These are phyloP conservation scores for Cryptococcus floricola DNA, from an alignment of 1,284 basidiomycete genomes.

Conservation along the genomic window DNA sequence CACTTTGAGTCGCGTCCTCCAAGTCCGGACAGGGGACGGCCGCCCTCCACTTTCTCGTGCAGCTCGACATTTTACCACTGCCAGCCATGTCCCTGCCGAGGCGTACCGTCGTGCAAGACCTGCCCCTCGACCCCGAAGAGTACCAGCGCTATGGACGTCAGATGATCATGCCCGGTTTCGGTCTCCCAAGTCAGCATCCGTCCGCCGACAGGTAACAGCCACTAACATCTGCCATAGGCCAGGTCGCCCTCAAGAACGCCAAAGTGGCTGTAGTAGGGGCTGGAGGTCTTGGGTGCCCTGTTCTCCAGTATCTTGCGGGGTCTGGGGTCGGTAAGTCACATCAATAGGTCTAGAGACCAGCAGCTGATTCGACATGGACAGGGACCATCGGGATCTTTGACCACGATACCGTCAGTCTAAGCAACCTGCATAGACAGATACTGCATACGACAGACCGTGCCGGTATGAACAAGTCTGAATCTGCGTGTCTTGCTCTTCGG, in stretches of 20 bases:
- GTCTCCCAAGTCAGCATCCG: slow-evolving; percentile 62
- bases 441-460: slow-evolving; percentile 76
- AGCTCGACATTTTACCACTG: not conserved
- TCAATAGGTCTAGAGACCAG: not conserved
- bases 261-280: slow-evolving; percentile 87
- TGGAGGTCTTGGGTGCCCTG: slow-evolving; percentile 93
- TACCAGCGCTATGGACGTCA: slow-evolving; percentile 92
- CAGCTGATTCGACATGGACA: slow-evolving; percentile 5
- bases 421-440: slow-evolving; percentile 91
- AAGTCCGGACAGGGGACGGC: no score
- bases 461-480: slow-evolving; percentile 79
- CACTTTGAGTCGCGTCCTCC: no score
- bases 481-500: slow-evolving; percentile 65
- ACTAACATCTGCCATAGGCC: slow-evolving; percentile 56
- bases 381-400: slow-evolving; percentile 74
- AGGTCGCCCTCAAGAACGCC: slow-evolving; percentile 70
- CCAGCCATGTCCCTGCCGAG: not conserved
- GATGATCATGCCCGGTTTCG: slow-evolving; percentile 91
- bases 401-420: slow-evolving; percentile 82
- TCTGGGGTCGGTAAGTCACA: slow-evolving; percentile 74
- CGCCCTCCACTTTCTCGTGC: no score
- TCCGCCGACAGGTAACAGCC: not conserved
- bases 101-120: not conserved
- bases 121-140: slow-evolving; percentile 55
- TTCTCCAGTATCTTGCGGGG: slow-evolving; percentile 86